These are phyloP conservation scores for Corchorus olitorius DNA, from an alignment of 345 rosid species.

Conservation along the genomic window DNA sequence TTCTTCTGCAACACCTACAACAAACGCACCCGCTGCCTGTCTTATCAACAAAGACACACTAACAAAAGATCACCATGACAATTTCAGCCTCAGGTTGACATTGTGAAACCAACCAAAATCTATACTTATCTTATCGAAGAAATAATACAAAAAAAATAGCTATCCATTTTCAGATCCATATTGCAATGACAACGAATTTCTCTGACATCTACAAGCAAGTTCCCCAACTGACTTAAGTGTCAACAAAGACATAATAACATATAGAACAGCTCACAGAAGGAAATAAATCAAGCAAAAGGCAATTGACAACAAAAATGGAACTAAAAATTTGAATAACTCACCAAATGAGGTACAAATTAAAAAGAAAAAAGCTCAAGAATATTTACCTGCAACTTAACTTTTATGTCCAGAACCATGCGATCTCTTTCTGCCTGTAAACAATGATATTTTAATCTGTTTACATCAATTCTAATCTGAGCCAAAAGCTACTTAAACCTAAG, in stretches of 20 bases:
- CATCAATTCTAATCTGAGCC: constrained; percentile 17
- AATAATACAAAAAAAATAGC: background rate
- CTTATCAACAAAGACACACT: constrained; percentile 2
- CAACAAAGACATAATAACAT: background rate
- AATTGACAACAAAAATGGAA: background rate
- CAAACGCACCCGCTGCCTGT: background rate
- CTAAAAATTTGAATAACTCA: background rate
- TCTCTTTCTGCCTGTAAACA: constrained; percentile 86
- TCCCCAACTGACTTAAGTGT: background rate
- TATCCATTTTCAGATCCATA: constrained; percentile 1
- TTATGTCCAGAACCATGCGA: constrained; percentile 97
- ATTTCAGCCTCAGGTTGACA: constrained; percentile 7
- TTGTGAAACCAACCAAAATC: constrained; percentile 15
- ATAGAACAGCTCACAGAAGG: background rate
- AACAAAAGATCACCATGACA: background rate
- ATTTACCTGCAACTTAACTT: constrained; percentile 94
- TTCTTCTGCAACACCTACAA: constrained; percentile 7
- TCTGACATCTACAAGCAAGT: constrained; percentile 1
- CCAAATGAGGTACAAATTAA: background rate
- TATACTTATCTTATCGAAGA: background rate
- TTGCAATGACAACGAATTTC: background rate
- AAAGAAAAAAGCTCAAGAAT: constrained; percentile 17
- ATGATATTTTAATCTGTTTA: constrained; percentile 14
- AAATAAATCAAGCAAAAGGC: background rate
- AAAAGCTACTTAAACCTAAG: constrained; percentile 22